A percentile compares a stretch with the other conserved stretches of the same genome.
These are phyloP conservation scores for Bryopsis sp. DNA, from an alignment of 139 green algal genomes.

Conservation along the genomic window DNA sequence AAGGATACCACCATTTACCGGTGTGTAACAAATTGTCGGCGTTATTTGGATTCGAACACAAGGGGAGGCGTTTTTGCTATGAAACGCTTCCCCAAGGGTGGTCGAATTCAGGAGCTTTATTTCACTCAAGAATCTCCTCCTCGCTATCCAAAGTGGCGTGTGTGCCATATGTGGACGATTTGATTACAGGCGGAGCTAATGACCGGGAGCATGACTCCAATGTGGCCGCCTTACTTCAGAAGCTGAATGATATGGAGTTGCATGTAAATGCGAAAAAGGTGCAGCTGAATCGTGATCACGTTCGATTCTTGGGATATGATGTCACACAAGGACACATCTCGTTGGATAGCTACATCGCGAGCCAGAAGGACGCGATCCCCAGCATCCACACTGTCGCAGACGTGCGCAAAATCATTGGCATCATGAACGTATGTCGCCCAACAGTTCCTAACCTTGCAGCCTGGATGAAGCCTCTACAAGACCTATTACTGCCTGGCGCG, in stretches of 20 bases:
- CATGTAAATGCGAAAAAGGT: slow-evolving; percentile 6
- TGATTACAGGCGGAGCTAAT: neutral
- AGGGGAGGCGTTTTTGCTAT: too few relatives aligned
- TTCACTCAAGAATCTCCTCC: neutral
- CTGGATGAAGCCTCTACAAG: neutral
- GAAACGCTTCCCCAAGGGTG: slow-evolving; percentile 2
- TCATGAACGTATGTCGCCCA: slow-evolving; percentile 7
- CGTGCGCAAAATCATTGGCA: neutral
- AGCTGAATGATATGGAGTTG: neutral
- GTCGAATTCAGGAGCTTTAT: neutral
- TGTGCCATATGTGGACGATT: slow-evolving; percentile 10
- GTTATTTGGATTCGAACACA: too few relatives aligned
- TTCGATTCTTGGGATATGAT: slow-evolving; percentile 13
- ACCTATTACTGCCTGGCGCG: too few relatives aligned
- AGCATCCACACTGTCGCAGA: neutral
- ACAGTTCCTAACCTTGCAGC: neutral
- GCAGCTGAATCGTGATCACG: neutral
- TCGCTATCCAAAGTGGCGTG: too few relatives aligned
- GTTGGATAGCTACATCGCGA: neutral
- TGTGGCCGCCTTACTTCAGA: neutral
- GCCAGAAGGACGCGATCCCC: neutral
- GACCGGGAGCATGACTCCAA: neutral
- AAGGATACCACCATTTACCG: too few relatives aligned
- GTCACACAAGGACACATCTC: neutral
- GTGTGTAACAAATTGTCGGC: too few relatives aligned